These are phyloP conservation scores for Russula ochroleuca DNA, from an alignment of 768 basidiomycete genomes.

Conservation along the genomic window DNA sequence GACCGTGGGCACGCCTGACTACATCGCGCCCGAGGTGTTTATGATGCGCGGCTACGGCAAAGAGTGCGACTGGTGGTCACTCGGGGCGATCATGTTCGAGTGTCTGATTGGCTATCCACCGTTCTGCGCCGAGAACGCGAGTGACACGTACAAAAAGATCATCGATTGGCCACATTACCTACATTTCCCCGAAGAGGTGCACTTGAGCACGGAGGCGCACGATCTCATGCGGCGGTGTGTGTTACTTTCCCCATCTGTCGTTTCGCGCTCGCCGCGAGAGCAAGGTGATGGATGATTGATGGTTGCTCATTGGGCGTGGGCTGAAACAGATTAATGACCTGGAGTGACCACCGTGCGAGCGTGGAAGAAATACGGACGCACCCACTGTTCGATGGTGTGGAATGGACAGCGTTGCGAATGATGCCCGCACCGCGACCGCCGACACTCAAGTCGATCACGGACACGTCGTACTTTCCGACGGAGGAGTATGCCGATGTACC, in stretches of 20 bases:
- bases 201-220: conserved; percentile 86
- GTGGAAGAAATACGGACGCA: conserved; percentile 89
- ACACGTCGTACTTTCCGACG: conserved; percentile 96
- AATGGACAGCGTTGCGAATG: conserved; percentile 80
- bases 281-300: neutral
- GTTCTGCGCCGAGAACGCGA: conserved; percentile 93
- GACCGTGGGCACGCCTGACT: conserved; percentile 94
- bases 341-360: conserved; percentile 67
- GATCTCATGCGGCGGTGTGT: conserved; percentile 78
- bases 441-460: conserved; percentile 84
- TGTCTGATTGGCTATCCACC: conserved; percentile 96
- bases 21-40: conserved; percentile 97
- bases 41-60: conserved; percentile 93
- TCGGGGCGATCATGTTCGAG: conserved; percentile 99
- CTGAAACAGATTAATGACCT: conserved; percentile 67
- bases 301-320: neutral
- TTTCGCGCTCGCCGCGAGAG: neutral
- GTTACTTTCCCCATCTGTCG: neutral
- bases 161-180: conserved; percentile 89
- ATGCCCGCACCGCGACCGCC: conserved; percentile 96
- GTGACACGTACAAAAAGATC: conserved; percentile 98
- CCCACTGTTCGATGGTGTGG: conserved; percentile 91
- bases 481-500: conserved; percentile 83
- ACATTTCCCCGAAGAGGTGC: conserved; percentile 92
- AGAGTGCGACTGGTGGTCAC: conserved; percentile 99